Percentiles rank a stretch among this genome's conserved stretches.
Evolutionary conservation across 805 yeast genomes (phyloP).

Genomic region (Geotrichum ghanense): DNA sequence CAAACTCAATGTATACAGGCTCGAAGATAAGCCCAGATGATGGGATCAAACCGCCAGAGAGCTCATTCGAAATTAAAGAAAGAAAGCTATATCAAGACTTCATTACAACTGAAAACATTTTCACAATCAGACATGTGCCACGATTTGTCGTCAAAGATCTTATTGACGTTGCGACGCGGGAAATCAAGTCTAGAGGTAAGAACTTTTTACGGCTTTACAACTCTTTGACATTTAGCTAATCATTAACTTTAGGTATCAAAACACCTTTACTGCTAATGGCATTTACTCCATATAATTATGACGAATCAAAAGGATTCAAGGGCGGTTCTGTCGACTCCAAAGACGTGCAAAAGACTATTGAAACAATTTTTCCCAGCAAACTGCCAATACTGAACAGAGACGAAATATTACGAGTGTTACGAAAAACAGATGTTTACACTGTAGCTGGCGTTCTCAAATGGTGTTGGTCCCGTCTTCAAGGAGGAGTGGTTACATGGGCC

Average conservation of each 20-base stretch:
- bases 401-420: slow-evolving; percentile 33
- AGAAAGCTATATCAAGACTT: slow-evolving; percentile 9
- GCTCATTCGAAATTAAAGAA: background rate
- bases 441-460: slow-evolving; percentile 66
- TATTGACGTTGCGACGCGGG: slow-evolving; percentile 60
- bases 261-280: slow-evolving; percentile 70
- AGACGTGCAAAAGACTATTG: slow-evolving; percentile 46
- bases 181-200: slow-evolving; percentile 52
- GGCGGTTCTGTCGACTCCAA: background rate
- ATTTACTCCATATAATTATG: slow-evolving; percentile 24
- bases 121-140: slow-evolving; percentile 13
- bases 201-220: background rate
- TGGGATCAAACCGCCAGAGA: background rate
- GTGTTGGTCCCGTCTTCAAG: slow-evolving; percentile 73
- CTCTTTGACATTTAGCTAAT: background rate
- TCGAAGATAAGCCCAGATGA: too few relatives aligned
- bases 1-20: too few relatives aligned
- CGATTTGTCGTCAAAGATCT: slow-evolving; percentile 40
- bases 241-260: slow-evolving; percentile 29
- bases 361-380: slow-evolving; percentile 48
- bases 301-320: background rate
- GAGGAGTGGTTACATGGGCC: slow-evolving; percentile 78
- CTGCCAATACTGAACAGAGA: slow-evolving; percentile 36
- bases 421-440: slow-evolving; percentile 49
- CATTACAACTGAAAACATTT: slow-evolving; percentile 17